phyloP scores from a whole-genome alignment of 2,329 filamentous ascomycete species.

The Trichoderma arundinaceum region DNA sequence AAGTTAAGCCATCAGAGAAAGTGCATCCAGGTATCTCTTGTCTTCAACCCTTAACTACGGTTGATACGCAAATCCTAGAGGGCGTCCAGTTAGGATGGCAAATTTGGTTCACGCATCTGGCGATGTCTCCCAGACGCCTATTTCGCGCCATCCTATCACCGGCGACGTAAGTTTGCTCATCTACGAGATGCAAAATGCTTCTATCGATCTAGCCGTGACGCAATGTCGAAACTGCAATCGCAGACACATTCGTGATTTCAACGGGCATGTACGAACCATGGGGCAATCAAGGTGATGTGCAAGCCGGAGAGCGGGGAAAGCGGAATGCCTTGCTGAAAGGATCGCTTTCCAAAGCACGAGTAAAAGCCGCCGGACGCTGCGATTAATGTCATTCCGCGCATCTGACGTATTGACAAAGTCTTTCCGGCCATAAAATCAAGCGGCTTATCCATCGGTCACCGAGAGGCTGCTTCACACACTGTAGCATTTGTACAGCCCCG shows the following conservation, averaged over 20 bases:
- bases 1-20: too few species aligned
- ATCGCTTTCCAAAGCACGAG: neutral
- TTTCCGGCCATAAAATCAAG: neutral
- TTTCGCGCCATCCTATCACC: too few species aligned
- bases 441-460: neutral
- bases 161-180: too few species aligned
- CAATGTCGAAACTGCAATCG: too few species aligned
- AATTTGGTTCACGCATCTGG: too few species aligned
- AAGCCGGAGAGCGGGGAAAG: neutral
- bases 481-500: neutral
- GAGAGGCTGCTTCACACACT: neutral
- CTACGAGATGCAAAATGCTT: too few species aligned
- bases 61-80: too few species aligned
- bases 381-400: neutral
- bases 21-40: too few species aligned
- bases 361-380: conserved; percentile 1
- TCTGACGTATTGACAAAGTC: conserved; percentile 7
- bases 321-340: conserved; percentile 1
- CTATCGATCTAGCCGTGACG: too few species aligned
- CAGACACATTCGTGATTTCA: neutral
- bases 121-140: too few species aligned
- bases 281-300: neutral
- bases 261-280: neutral
- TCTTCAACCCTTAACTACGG: too few species aligned
- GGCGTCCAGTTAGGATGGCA: too few species aligned